Percentiles rank a stretch among this genome's conserved stretches.
Conservation (phyloP, 192 early-diverging fungal species). For the Podila epigama region DNA sequence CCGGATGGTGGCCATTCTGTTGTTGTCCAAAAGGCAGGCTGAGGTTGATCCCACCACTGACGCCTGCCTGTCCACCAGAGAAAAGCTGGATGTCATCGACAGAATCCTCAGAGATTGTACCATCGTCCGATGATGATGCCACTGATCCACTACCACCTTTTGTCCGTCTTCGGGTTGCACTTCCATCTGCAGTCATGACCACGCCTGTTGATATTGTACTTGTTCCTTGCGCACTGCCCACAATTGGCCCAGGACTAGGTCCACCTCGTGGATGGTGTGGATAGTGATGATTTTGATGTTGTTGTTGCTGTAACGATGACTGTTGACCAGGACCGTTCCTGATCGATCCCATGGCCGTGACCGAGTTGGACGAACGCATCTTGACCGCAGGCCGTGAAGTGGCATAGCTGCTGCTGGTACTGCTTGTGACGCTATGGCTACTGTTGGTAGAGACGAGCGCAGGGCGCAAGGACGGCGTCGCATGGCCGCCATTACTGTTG, state of each 20-base stretch:
- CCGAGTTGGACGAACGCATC: constrained; percentile 18
- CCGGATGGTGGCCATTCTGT: too few relatives aligned
- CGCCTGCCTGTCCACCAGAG: constrained; percentile 14
- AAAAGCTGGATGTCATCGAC: constrained; percentile 38
- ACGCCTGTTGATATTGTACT: neutral
- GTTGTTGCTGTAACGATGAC: neutral
- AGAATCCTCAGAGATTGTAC: constrained; percentile 40
- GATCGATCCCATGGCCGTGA: neutral
- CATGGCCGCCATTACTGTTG: constrained; percentile 2
- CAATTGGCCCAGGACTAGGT: neutral
- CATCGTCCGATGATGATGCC: constrained; percentile 41
- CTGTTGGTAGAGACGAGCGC: neutral
- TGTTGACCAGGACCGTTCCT: neutral
- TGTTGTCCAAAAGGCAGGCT: too few relatives aligned
- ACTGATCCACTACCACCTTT: constrained; percentile 12
- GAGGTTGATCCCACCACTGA: constrained; percentile 17
- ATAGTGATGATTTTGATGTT: too few relatives aligned
- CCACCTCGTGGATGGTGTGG: neutral
- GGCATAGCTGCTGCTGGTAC: constrained; percentile 12
- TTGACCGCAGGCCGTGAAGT: constrained; percentile 11
- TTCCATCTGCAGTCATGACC: neutral
- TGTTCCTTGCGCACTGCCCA: neutral
- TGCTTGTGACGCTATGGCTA: neutral
- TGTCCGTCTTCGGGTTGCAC: neutral
- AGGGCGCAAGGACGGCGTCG: too few relatives aligned